Conservation (phyloP, 495 filamentous ascomycete species). For the Platismatia glauca region DNA sequence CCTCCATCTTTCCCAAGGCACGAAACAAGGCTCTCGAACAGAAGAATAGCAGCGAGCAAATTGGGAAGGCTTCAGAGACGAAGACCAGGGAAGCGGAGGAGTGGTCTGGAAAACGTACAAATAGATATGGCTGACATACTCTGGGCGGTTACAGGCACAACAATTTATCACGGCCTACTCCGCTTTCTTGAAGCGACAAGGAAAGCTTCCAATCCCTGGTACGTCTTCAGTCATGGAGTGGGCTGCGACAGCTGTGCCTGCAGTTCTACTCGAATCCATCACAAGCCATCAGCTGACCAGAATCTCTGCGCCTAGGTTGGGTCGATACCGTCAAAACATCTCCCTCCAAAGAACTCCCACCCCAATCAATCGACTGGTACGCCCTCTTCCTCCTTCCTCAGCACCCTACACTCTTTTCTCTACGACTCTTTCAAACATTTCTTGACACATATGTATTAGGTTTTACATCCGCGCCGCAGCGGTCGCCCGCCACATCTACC, state of each 20-base stretch:
- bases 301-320: slow-evolving; percentile 57
- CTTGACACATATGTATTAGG: slow-evolving; percentile 32
- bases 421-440: not conserved
- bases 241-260: not conserved
- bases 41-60: not conserved
- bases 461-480: slow-evolving; percentile 97
- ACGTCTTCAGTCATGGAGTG: slow-evolving; percentile 14
- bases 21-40: not conserved
- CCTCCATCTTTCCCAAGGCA: slow-evolving; percentile 25
- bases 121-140: not conserved
- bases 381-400: slow-evolving; percentile 18
- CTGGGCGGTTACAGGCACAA: slow-evolving; percentile 52
- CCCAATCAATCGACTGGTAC: slow-evolving; percentile 90
- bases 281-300: not conserved
- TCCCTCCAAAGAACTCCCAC: slow-evolving; percentile 88
- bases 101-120: slow-evolving; percentile 22
- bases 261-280: not conserved
- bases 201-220: slow-evolving; percentile 96
- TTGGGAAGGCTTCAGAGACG: not conserved
- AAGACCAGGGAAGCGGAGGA: slow-evolving; percentile 2
- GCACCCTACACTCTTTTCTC: slow-evolving; percentile 14
- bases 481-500: slow-evolving; percentile 95
- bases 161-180: slow-evolving; percentile 94
- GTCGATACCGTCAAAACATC: slow-evolving; percentile 99
- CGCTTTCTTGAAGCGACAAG: slow-evolving; percentile 97